These are phyloP conservation scores for Cercospora sp. DNA, from an alignment of 2,329 filamentous ascomycete genomes.

Conservation along the genomic window DNA sequence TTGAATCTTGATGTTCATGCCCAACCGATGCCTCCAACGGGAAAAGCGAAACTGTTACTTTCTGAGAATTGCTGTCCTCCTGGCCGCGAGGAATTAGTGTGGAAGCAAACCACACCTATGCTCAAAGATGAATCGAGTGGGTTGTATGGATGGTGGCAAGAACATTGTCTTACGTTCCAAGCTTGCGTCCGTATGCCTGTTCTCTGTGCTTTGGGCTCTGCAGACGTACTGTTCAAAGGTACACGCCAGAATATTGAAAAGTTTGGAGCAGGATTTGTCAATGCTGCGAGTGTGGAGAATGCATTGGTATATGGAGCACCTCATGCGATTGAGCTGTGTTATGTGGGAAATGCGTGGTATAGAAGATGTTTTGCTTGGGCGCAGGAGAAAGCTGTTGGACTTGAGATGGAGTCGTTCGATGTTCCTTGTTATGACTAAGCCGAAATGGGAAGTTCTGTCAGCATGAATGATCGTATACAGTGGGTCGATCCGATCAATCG, in stretches of 20 bases:
- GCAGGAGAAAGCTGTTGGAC: not conserved
- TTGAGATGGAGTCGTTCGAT: not conserved
- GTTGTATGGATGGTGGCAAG: not conserved
- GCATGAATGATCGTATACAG: not conserved
- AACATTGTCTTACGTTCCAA: not conserved
- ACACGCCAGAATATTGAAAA: not conserved
- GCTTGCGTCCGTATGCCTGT: not conserved
- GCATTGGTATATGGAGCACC: not conserved
- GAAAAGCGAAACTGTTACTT: not conserved
- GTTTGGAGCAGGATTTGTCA: not conserved
- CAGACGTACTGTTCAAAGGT: not conserved
- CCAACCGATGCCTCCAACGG: not conserved
- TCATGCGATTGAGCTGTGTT: not conserved
- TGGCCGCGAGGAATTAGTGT: not conserved
- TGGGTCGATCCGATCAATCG: not conserved
- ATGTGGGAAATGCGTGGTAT: not conserved
- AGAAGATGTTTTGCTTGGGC: not conserved
- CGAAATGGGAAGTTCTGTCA: not conserved
- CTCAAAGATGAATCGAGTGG: not conserved
- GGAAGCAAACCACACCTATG: not conserved
- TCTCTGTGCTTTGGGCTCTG: not conserved
- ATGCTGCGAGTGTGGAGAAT: not conserved
- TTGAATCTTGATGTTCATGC: not conserved
- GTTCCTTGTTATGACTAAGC: not conserved
- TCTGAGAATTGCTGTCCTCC: not conserved